Base-by-base conservation (phyloP, 768 basidiomycete genomes). In the Gymnopilus junonius region DNA sequence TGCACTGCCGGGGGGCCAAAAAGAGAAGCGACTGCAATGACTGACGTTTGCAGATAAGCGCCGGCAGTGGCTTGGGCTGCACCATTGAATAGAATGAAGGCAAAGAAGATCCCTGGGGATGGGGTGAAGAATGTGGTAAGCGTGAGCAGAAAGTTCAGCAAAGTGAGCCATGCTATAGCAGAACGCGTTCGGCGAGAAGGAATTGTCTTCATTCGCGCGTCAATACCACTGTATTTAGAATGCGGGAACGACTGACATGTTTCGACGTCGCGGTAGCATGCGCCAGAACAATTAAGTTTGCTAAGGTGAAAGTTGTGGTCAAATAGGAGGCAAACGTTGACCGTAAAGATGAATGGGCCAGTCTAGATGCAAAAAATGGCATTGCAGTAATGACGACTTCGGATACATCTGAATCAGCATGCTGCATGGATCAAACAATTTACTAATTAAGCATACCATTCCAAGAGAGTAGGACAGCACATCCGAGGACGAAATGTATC, bases 381-480 rank as follows among this genome's bases (percentile, higher is more conserved):
- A 88, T 88, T 0, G 91, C 93, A 32, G 93, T 97, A 25, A 97
- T 95, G 70, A 95, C 79, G 1, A 89, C 95, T 97, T 61, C 21
- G n/a, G n/a, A 48, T 25, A 46, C 42, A 11, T 43, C 31, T 25
- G 59, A 15, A 51, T 37, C 42, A 59, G 14, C 17, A 21, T 21
- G 31, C 5, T 37, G 12, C 4, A 25, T 20, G 55, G 11, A 55
- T 61, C 51, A 54, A 27, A 27, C 27, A 34, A 23, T 14, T 12
- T 27, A 53, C 20, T 10, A 43, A 25, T 27, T 11, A 6, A 25
- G 71, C 83, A 71, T 73, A 94, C 95, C 94, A 71, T 95, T 97
- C 95, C 95, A 97, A 29, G 93, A 89, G 17, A 97, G 76, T 7
- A 97, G 81, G 3, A 90, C 84, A 20, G 92, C 90, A 60, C 89